These are phyloP conservation scores for Pythium rhizo-oryzae DNA, from an alignment of 352 stramenopile species.

Conservation along the genomic window DNA sequence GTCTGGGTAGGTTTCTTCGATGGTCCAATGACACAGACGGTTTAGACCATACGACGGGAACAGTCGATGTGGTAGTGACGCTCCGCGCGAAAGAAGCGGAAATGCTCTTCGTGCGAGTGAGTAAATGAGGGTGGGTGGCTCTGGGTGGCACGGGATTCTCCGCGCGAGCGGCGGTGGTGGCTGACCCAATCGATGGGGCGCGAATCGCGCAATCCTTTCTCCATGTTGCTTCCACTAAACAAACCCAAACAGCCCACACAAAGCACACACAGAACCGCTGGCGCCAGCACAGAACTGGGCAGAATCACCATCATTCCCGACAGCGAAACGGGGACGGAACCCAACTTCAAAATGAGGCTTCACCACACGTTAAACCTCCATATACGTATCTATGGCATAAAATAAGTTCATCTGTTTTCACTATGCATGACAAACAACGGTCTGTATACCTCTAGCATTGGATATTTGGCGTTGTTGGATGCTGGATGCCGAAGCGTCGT, in stretches of 20 bases:
- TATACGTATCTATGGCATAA: neutral
- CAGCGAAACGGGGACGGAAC: constrained; percentile 2
- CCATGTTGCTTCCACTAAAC: constrained; percentile 1
- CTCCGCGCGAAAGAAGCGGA: too few species aligned
- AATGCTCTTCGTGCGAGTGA: neutral
- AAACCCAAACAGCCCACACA: neutral
- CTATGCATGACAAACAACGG: too few species aligned
- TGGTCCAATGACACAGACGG: neutral
- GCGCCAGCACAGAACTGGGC: constrained; percentile 24
- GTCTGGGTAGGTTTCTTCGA: too few species aligned
- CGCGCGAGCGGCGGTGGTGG: neutral
- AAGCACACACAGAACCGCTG: neutral
- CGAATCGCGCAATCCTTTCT: constrained; percentile 21
- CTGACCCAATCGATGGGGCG: neutral
- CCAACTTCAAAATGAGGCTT: constrained; percentile 24
- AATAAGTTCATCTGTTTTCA: too few species aligned
- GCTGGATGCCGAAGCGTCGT: neutral
- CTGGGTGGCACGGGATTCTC: too few species aligned
- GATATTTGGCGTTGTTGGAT: neutral
- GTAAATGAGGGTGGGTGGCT: neutral
- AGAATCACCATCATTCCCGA: constrained; percentile 21
- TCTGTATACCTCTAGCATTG: neutral
- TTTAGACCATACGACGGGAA: neutral
- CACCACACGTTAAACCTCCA: neutral
- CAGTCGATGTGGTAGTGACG: too few species aligned